A percentile compares a stretch with the other conserved stretches of the same genome.
phyloP scores from a whole-genome alignment of 202 grass and related monocot species.

The Eragrostis tef region DNA sequence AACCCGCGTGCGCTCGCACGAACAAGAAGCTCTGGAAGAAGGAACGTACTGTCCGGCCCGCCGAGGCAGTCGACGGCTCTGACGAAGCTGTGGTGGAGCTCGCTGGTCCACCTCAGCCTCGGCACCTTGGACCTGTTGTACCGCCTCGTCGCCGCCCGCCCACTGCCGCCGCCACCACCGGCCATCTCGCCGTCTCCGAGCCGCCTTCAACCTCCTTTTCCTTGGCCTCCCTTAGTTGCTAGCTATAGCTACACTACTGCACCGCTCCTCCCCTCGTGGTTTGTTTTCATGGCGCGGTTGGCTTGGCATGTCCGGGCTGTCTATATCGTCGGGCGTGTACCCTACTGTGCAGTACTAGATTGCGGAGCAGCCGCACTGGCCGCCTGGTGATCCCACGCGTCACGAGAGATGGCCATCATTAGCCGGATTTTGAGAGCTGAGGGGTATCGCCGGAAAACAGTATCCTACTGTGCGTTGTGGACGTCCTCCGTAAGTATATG shows the following conservation, averaged over 20 bases:
- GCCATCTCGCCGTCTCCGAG: neutral
- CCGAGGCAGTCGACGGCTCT: slow-evolving; percentile 78
- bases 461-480: neutral
- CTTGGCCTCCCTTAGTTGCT: neutral
- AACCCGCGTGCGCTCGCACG: neutral
- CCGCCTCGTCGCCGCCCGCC: slow-evolving; percentile 56
- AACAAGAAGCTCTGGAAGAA: neutral
- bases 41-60: slow-evolving; percentile 71
- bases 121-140: slow-evolving; percentile 82
- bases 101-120: slow-evolving; percentile 77
- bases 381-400: slow-evolving; percentile 41
- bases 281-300: neutral
- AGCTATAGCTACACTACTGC: neutral
- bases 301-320: neutral
- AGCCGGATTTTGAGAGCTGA: slow-evolving; percentile 17
- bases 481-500: neutral
- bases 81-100: slow-evolving; percentile 81
- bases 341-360: neutral
- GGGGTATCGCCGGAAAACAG: neutral
- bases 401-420: slow-evolving; percentile 46
- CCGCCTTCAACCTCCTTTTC: neutral
- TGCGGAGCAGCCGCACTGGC: slow-evolving; percentile 2
- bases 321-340: slow-evolving; percentile 33
- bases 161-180: slow-evolving; percentile 27
- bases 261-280: neutral